Evolutionary conservation across 106 monocot species (phyloP).

Genomic region (Allium fistulosum): DNA sequence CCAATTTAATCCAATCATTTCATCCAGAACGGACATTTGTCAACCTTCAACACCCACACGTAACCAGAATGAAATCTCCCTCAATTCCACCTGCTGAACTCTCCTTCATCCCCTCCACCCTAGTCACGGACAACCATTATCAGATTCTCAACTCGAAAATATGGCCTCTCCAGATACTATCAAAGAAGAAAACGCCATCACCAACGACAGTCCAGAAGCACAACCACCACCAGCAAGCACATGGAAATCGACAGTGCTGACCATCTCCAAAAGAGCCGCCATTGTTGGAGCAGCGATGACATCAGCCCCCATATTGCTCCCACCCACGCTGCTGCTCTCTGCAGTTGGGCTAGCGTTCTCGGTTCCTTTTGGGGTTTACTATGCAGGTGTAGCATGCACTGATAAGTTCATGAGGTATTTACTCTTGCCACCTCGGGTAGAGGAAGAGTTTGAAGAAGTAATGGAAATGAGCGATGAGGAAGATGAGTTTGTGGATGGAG

Average conservation of each 20-base stretch:
- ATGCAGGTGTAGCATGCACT: conserved; percentile 29
- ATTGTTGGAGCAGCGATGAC: conserved; percentile 43
- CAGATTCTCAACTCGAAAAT: too few species aligned
- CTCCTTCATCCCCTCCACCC: too few species aligned
- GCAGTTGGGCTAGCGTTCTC: conserved; percentile 35
- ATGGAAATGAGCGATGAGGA: not conserved
- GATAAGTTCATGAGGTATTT: conserved; percentile 38
- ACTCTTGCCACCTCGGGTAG: conserved; percentile 10
- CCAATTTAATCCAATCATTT: too few species aligned
- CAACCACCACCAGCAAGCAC: too few species aligned
- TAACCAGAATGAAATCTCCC: too few species aligned
- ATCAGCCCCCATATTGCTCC: conserved; percentile 35
- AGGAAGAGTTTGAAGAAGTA: not conserved
- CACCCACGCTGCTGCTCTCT: conserved; percentile 41
- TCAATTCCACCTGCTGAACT: too few species aligned
- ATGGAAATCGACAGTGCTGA: conserved; percentile 11
- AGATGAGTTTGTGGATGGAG: not conserved
- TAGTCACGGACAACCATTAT: too few species aligned
- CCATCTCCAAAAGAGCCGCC: conserved; percentile 36
- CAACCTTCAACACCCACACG: too few species aligned
- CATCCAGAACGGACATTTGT: too few species aligned
- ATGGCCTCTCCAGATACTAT: too few species aligned
- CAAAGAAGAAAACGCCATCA: too few species aligned
- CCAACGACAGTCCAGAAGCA: too few species aligned
- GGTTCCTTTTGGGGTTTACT: conserved; percentile 38